phyloP scores from a whole-genome alignment of 2,329 filamentous ascomycete species.

The Colletotrichum lini region DNA sequence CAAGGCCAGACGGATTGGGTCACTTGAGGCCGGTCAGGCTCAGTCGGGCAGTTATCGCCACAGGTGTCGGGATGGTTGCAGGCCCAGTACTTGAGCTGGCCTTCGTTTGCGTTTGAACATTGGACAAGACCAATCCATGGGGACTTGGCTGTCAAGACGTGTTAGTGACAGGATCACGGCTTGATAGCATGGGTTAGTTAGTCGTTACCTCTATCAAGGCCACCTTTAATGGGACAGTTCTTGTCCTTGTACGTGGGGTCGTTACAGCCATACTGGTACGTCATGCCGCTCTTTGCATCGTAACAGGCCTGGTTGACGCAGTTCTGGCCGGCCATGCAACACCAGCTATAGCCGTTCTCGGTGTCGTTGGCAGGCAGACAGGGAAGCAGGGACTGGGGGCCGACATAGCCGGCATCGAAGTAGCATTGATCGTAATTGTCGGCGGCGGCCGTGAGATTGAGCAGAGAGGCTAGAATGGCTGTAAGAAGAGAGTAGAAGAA shows the following conservation, averaged over 20 bases:
- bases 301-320: constrained; percentile 32
- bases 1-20: constrained; percentile 28
- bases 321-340: constrained; percentile 30
- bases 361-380: constrained; percentile 20
- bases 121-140: constrained; percentile 37
- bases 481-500: background rate
- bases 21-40: background rate
- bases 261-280: constrained; percentile 39
- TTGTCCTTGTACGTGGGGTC: constrained; percentile 36
- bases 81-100: constrained; percentile 32
- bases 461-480: background rate
- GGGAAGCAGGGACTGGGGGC: constrained; percentile 12
- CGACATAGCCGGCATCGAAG: constrained; percentile 25
- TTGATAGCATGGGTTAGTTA: too few species aligned
- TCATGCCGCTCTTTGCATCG: constrained; percentile 9
- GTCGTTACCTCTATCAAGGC: constrained; percentile 16
- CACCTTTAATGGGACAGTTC: constrained; percentile 30
- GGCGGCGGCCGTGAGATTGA: background rate
- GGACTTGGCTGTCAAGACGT: constrained; percentile 23
- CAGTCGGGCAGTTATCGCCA: constrained; percentile 27
- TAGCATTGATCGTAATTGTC: constrained; percentile 34
- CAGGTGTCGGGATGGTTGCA: constrained; percentile 36
- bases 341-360: constrained; percentile 20
- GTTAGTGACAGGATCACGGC: background rate
- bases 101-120: constrained; percentile 31